Base-by-base conservation (phyloP, 106 monocot species). In the Dendrobium nobile region DNA sequence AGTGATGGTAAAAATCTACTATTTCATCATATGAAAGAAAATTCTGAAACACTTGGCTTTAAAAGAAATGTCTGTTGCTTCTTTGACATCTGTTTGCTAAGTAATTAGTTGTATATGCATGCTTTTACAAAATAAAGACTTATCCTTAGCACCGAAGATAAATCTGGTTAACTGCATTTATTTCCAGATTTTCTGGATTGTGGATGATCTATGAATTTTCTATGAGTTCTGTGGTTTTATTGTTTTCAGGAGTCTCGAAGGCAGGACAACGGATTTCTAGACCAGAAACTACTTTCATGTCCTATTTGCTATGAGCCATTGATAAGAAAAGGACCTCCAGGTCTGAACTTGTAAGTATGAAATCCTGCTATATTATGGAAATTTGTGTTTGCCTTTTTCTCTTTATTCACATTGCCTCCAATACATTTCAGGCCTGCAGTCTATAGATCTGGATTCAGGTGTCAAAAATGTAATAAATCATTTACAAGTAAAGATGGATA, bases 361-460 rank as follows among this genome's bases (percentile, higher is more conserved):
- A 74, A 31, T 72, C 8, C 33, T 41, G 76, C 45, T 78, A 13
- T 55, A 55, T 75, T 77, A 15, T 51, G 33, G 26, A 16, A 77
- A 16, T 72, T 73, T 13, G 28, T 15, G 67, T 45, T 27, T 2
- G n/a, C 15, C 51, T 2, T 51, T 51, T 54, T 41, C 19, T 37
- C 19, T 37, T 31, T 28, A 37, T 47, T 48, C 24, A 75, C 31
- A 33, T 18, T 47, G 44, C 42, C 58, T 56, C 45, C 47, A 75
- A 77, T 82, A 67, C 80, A 28, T 78, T 81, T 75, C 84, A 97
- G 96, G 85, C 82, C 86, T 43, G 86, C 98, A 27, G 95, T 98
- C 45, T 98, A 98, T 85, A 91, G 98, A 78, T 98, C 98, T 73
- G 98, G 94, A 68, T 98, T 98, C 75, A 86, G 88, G 85, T 98